phyloP scores from a whole-genome alignment of 139 green algal species.

The Diplosphaera chodatii region DNA sequence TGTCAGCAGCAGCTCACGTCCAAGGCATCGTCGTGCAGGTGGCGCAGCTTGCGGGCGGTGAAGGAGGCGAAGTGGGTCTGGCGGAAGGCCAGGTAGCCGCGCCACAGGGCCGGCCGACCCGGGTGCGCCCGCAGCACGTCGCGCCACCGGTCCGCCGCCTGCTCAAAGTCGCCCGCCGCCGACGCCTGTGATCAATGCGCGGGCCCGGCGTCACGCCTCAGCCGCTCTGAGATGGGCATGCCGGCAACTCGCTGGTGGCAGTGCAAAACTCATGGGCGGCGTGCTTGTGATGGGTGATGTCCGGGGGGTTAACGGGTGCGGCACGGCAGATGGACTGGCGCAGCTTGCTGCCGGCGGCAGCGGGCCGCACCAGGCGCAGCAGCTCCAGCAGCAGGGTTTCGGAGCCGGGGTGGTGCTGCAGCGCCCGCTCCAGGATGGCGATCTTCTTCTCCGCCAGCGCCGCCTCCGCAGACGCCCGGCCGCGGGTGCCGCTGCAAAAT shows the following conservation, averaged over 20 bases:
- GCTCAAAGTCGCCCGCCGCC: constrained; percentile 7
- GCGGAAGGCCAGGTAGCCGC: constrained; percentile 42
- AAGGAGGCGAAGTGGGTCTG: constrained; percentile 38
- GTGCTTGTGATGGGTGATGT: too few species aligned
- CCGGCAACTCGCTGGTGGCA: too few species aligned
- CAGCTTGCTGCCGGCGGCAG: too few species aligned
- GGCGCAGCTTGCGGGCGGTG: constrained; percentile 14
- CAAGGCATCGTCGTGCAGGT: constrained; percentile 20
- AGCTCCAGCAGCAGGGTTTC: constrained; percentile 62
- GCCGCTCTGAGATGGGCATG: too few species aligned
- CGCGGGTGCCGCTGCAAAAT: not conserved
- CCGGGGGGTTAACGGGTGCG: too few species aligned
- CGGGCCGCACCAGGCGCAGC: constrained; percentile 31
- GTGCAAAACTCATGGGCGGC: too few species aligned
- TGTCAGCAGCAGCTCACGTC: constrained; percentile 27
- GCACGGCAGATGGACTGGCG: too few species aligned
- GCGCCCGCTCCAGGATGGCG: constrained; percentile 54
- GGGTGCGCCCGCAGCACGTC: constrained; percentile 36
- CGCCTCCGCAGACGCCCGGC: constrained; percentile 13
- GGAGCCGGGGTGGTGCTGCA: constrained; percentile 57
- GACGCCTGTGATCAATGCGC: constrained; percentile 3
- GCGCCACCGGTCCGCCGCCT: constrained; percentile 36
- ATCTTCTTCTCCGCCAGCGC: constrained; percentile 70
- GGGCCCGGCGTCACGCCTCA: too few species aligned
- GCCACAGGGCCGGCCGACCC: constrained; percentile 50